Percentiles rank a stretch among this genome's conserved stretches.
Evolutionary conservation across 352 stramenopile genomes (phyloP).

Genomic region (Phytophthora ohioensis): DNA sequence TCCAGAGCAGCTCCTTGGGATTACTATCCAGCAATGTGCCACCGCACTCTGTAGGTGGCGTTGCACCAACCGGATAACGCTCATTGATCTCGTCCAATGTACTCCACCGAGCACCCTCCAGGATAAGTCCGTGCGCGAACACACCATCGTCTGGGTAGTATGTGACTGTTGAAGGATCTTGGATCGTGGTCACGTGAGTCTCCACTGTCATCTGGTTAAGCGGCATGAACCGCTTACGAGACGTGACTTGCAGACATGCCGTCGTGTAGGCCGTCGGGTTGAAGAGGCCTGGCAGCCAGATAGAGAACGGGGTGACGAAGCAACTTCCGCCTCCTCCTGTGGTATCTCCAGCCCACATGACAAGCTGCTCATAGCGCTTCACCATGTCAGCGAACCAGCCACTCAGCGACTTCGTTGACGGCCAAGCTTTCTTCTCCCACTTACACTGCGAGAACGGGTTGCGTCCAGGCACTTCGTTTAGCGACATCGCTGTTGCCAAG

Average conservation of each 20-base stretch:
- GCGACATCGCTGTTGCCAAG: slow-evolving; percentile 88
- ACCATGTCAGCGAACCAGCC: slow-evolving; percentile 95
- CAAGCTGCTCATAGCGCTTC: slow-evolving; percentile 91
- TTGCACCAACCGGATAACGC: slow-evolving; percentile 84
- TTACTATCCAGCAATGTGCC: slow-evolving; percentile 94
- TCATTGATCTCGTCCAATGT: slow-evolving; percentile 91
- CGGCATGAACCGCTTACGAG: slow-evolving; percentile 90
- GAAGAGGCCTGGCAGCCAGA: slow-evolving; percentile 96
- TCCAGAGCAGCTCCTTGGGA: slow-evolving; percentile 95
- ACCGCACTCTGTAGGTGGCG: slow-evolving; percentile 86
- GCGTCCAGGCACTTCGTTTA: slow-evolving; percentile 95
- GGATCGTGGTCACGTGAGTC: slow-evolving; percentile 96
- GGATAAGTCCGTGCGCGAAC: slow-evolving; percentile 96
- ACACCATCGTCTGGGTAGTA: slow-evolving; percentile 92
- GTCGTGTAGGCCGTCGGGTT: slow-evolving; percentile 97
- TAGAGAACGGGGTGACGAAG: slow-evolving; percentile 93
- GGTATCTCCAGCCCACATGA: slow-evolving; percentile 85
- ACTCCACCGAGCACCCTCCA: slow-evolving; percentile 96
- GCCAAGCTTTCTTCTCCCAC: slow-evolving; percentile 97
- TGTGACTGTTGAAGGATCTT: slow-evolving; percentile 81
- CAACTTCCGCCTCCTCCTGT: slow-evolving; percentile 33
- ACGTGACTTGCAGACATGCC: slow-evolving; percentile 96
- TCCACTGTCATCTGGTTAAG: slow-evolving; percentile 97
- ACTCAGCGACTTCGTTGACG: slow-evolving; percentile 93
- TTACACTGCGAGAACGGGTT: slow-evolving; percentile 97